A percentile compares a stretch with the other conserved stretches of the same genome.
Evolutionary conservation across 495 filamentous ascomycete species (phyloP).

Genomic region (Annulohypoxylon moriforme): DNA sequence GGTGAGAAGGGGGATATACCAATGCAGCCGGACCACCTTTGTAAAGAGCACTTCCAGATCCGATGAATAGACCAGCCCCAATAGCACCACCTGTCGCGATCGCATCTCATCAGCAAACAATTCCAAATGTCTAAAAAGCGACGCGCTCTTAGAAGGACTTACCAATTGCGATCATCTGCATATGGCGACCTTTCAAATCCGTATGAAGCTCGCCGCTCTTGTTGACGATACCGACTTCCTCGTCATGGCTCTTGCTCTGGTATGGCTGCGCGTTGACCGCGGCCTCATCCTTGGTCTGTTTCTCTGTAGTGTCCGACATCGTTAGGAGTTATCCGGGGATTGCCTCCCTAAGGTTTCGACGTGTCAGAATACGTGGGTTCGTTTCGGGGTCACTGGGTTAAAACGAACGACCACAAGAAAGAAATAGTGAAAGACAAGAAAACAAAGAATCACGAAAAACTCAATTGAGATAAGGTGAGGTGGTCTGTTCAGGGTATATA

Average conservation of each 20-base stretch:
- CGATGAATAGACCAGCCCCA: conserved; percentile 69
- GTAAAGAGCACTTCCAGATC: conserved; percentile 61
- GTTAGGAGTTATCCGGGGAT: not conserved
- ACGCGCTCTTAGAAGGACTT: conserved; percentile 26
- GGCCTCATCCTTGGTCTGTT: conserved; percentile 22
- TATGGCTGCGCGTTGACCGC: not conserved
- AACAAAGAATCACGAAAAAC: not conserved
- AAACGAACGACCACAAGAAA: not conserved
- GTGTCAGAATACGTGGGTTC: not conserved
- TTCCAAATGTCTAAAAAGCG: not conserved
- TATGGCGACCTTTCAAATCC: conserved; percentile 64
- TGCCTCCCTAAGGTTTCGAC: conserved; percentile 6
- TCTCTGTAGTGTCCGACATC: conserved; percentile 32
- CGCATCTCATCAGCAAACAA: conserved; percentile 26
- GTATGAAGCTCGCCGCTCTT: conserved; percentile 44
- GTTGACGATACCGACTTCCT: conserved; percentile 48
- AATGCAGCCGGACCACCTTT: conserved; percentile 67
- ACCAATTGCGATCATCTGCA: conserved; percentile 84
- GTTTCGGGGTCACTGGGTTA: not conserved
- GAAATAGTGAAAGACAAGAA: not conserved
- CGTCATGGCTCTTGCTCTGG: conserved; percentile 29
- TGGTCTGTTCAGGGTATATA: not conserved
- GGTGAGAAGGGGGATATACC: conserved; percentile 41
- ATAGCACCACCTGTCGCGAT: conserved; percentile 60
- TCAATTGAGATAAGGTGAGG: not conserved